A percentile compares a stretch with the other conserved stretches of the same genome.
Evolutionary conservation across 805 yeast species (phyloP).

Genomic region (Candida vartiovaarae): DNA sequence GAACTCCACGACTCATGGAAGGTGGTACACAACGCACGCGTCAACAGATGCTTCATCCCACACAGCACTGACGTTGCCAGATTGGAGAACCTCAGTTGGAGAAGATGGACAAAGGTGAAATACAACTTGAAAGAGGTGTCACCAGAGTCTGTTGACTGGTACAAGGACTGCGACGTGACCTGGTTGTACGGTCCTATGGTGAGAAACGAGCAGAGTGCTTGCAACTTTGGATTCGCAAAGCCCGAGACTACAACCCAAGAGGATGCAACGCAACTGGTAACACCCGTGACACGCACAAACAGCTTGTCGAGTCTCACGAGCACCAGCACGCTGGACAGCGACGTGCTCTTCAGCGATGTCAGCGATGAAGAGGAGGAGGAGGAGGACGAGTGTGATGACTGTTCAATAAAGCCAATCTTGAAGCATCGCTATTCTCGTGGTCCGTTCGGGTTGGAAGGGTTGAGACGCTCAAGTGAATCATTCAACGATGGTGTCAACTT

Average conservation of each 20-base stretch:
- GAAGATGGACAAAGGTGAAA: constrained; percentile 88
- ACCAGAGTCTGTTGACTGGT: constrained; percentile 88
- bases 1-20: constrained; percentile 37
- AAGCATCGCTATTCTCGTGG: constrained; percentile 7
- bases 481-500: constrained; percentile 1
- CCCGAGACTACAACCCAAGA: background rate
- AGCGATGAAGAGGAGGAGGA: constrained; percentile 7
- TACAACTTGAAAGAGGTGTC: constrained; percentile 52
- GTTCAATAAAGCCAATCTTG: constrained; percentile 12
- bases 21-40: constrained; percentile 26
- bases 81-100: constrained; percentile 82
- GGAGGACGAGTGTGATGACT: constrained; percentile 3
- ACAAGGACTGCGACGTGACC: constrained; percentile 88
- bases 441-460: constrained; percentile 7
- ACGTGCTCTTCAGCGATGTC: constrained; percentile 10
- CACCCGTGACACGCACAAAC: constrained; percentile 1
- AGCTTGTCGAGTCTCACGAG: constrained; percentile 7
- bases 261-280: background rate
- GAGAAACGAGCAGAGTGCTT: constrained; percentile 3
- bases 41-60: constrained; percentile 24
- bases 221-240: constrained; percentile 8
- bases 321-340: constrained; percentile 6
- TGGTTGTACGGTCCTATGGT: constrained; percentile 87
- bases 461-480: constrained; percentile 1
- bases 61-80: constrained; percentile 34